Percentiles rank a stretch among this genome's conserved stretches.
Conservation (phyloP, 768 basidiomycete genomes). For the Suillus fuscotomentosus region DNA sequence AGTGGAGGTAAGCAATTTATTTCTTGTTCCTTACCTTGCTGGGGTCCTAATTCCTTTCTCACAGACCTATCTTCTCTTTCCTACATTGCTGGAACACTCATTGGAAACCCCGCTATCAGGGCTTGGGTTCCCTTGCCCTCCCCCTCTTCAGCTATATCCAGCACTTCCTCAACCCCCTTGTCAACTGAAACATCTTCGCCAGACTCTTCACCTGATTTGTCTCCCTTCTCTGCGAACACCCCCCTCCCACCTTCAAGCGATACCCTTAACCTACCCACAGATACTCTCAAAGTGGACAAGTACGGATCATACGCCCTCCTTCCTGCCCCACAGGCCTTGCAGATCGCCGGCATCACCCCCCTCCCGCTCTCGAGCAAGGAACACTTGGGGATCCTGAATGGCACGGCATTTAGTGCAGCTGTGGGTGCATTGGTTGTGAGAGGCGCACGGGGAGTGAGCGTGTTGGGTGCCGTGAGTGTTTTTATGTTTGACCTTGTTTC, state of each 20-base stretch:
- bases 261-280: constrained; percentile 37
- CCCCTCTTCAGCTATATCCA: constrained; percentile 2
- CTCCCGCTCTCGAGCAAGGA: constrained; percentile 73
- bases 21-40: neutral
- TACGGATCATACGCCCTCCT: neutral
- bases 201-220: constrained; percentile 18
- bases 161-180: constrained; percentile 1
- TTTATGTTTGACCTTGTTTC: neutral
- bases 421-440: constrained; percentile 73
- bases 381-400: constrained; percentile 79
- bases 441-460: constrained; percentile 65
- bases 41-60: constrained; percentile 13
- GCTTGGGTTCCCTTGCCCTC: constrained; percentile 51
- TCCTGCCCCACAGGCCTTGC: constrained; percentile 48
- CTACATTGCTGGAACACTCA: constrained; percentile 79
- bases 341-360: constrained; percentile 58
- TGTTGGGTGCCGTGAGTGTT: constrained; percentile 44
- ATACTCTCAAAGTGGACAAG: neutral
- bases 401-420: constrained; percentile 82
- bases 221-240: constrained; percentile 19
- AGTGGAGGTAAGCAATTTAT: constrained; percentile 58
- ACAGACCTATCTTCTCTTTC: constrained; percentile 76
- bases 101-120: constrained; percentile 77
- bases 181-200: neutral
- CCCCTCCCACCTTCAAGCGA: constrained; percentile 42